These are phyloP conservation scores for Bipolaris sorokiniana DNA, from an alignment of 2,329 filamentous ascomycete species.

Conservation along the genomic window DNA sequence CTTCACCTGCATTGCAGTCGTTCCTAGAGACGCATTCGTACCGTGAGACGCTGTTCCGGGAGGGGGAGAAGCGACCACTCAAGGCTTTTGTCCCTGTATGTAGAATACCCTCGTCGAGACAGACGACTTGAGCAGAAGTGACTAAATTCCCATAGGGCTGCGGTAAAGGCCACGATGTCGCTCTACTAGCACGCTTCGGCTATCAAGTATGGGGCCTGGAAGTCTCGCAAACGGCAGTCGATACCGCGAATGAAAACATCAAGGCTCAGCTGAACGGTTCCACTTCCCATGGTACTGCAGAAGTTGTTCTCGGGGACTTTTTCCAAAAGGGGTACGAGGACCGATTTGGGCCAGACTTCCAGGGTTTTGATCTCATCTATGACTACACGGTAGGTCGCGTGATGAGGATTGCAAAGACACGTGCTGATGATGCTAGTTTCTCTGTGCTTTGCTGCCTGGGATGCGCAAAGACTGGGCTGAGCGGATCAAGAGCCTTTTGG, in stretches of 20 bases:
- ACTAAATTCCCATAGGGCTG: slow-evolving; percentile 59
- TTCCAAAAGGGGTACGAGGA: slow-evolving; percentile 63
- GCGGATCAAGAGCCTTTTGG: slow-evolving; percentile 60
- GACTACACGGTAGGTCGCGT: slow-evolving; percentile 60
- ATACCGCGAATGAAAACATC: slow-evolving; percentile 20
- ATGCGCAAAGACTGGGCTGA: slow-evolving; percentile 62
- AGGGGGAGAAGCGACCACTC: slow-evolving; percentile 47
- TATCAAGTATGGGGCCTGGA: slow-evolving; percentile 78
- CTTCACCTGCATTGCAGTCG: slow-evolving; percentile 58
- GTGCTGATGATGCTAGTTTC: slow-evolving; percentile 53
- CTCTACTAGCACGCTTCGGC: slow-evolving; percentile 73
- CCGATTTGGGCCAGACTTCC: slow-evolving; percentile 35
- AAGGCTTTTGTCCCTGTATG: slow-evolving; percentile 70
- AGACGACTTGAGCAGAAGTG: background rate
- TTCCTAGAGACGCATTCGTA: slow-evolving; percentile 21
- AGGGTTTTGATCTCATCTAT: slow-evolving; percentile 64
- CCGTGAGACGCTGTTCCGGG: slow-evolving; percentile 34
- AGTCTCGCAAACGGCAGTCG: slow-evolving; percentile 57
- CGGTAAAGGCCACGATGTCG: slow-evolving; percentile 77
- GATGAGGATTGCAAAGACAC: background rate
- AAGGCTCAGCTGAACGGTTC: slow-evolving; percentile 16
- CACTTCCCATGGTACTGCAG: slow-evolving; percentile 48
- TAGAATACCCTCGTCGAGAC: background rate
- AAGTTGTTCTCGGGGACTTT: slow-evolving; percentile 68
- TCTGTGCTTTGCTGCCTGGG: slow-evolving; percentile 62